phyloP scores from a whole-genome alignment of 495 filamentous ascomycete species.

The Zalerion maritima region DNA sequence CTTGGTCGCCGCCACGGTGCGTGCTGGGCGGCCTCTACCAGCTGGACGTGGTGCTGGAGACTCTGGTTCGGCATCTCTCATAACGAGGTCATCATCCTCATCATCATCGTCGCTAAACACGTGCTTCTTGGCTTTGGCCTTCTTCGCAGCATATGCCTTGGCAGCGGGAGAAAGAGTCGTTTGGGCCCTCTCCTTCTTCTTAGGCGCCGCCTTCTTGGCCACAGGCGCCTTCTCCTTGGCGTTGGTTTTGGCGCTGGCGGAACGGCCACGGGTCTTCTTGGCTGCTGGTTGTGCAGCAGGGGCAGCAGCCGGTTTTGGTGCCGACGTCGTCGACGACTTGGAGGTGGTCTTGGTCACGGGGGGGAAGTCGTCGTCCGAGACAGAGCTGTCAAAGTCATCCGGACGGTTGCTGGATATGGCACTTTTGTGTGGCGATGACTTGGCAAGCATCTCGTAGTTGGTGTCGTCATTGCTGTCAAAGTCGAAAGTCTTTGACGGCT shows the following conservation, averaged over 20 bases:
- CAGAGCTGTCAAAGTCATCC: slow-evolving; percentile 44
- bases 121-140: slow-evolving; percentile 39
- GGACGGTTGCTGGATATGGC: slow-evolving; percentile 34
- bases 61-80: slow-evolving; percentile 19
- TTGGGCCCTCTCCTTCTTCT: slow-evolving; percentile 28
- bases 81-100: slow-evolving; percentile 20
- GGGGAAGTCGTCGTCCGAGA: slow-evolving; percentile 42
- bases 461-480: slow-evolving; percentile 59
- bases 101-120: slow-evolving; percentile 30
- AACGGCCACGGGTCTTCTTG: slow-evolving; percentile 39
- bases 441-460: slow-evolving; percentile 71
- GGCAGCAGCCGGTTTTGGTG: slow-evolving; percentile 17
- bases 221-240: slow-evolving; percentile 13
- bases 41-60: slow-evolving; percentile 27
- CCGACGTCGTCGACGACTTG: slow-evolving; percentile 17
- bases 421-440: slow-evolving; percentile 34
- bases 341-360: slow-evolving; percentile 24
- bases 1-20: slow-evolving; percentile 27
- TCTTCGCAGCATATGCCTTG: slow-evolving; percentile 68
- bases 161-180: slow-evolving; percentile 55
- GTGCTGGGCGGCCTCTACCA: slow-evolving; percentile 26
- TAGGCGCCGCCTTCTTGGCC: slow-evolving; percentile 16
- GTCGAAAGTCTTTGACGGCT: slow-evolving; percentile 35
- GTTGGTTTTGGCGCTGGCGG: slow-evolving; percentile 33
- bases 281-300: slow-evolving; percentile 20